phyloP scores from a whole-genome alignment of 2,329 filamentous ascomycete species.

The Diaporthe helianthi region DNA sequence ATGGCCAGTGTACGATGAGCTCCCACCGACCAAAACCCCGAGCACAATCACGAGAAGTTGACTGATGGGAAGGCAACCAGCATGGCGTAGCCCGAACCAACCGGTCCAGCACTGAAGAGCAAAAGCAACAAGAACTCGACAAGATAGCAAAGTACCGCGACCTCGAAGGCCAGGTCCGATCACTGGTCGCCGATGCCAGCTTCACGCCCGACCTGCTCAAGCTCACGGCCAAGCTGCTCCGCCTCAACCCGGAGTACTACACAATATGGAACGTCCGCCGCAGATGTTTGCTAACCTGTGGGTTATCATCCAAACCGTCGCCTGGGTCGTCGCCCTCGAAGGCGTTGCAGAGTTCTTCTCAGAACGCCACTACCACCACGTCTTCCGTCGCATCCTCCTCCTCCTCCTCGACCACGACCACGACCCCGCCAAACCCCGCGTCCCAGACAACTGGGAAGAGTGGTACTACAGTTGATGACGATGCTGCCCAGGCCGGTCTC shows the following conservation, averaged over 20 bases:
- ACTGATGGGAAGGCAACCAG: slow-evolving; percentile 53
- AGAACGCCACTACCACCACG: slow-evolving; percentile 63
- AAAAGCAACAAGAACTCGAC: slow-evolving; percentile 73
- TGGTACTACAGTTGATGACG: slow-evolving; percentile 61
- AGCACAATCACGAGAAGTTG: slow-evolving; percentile 26
- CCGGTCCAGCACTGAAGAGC: slow-evolving; percentile 70
- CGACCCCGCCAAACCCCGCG: slow-evolving; percentile 55
- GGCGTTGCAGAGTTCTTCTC: slow-evolving; percentile 62
- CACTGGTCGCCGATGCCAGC: slow-evolving; percentile 63
- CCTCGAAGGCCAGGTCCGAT: slow-evolving; percentile 71
- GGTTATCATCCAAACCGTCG: slow-evolving; percentile 62
- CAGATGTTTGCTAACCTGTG: slow-evolving; percentile 64
- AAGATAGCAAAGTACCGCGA: slow-evolving; percentile 79
- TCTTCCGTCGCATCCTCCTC: slow-evolving; percentile 67
- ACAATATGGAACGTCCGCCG: slow-evolving; percentile 91
- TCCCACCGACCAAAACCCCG: neutral
- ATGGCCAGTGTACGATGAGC: slow-evolving; percentile 34
- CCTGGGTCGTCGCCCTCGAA: slow-evolving; percentile 60
- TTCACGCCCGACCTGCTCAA: slow-evolving; percentile 65
- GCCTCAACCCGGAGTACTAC: slow-evolving; percentile 86
- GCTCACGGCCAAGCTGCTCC: slow-evolving; percentile 75
- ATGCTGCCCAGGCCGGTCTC: slow-evolving; percentile 39
- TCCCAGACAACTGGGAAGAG: slow-evolving; percentile 58
- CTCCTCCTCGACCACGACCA: slow-evolving; percentile 59
- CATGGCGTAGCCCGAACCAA: slow-evolving; percentile 82